These are phyloP conservation scores for Poa pratensis DNA, from an alignment of 176 grass and related monocot genomes.

Conservation along the genomic window DNA sequence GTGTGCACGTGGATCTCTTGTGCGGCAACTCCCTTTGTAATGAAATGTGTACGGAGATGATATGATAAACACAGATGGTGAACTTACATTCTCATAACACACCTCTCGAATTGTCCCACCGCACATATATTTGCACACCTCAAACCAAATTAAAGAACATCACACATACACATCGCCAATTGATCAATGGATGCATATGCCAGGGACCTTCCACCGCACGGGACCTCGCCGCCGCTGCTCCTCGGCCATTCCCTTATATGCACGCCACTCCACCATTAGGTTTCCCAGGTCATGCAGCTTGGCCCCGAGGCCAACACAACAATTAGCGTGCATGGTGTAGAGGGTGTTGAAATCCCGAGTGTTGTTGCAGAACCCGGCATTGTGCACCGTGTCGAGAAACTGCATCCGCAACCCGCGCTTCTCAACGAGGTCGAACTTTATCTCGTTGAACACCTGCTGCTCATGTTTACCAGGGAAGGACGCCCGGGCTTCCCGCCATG, in stretches of 20 bases:
- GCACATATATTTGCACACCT: not conserved
- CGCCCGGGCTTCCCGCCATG: constrained; percentile 53
- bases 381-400: constrained; percentile 70
- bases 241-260: constrained; percentile 43
- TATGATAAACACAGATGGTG: not conserved
- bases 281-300: constrained; percentile 68
- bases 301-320: constrained; percentile 55
- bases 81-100: not conserved
- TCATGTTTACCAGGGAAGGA: constrained; percentile 62
- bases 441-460: constrained; percentile 77
- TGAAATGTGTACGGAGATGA: not conserved
- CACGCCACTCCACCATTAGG: constrained; percentile 60
- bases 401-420: constrained; percentile 57
- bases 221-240: constrained; percentile 26
- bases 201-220: constrained; percentile 70
- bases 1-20: too few relatives aligned
- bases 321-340: constrained; percentile 87
- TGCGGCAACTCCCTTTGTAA: too few relatives aligned
- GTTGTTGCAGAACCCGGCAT: constrained; percentile 73
- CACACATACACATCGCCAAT: too few relatives aligned
- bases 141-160: not conserved
- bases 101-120: not conserved
- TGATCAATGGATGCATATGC: constrained; percentile 74
- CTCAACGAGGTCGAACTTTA: constrained; percentile 53
- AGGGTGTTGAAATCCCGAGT: constrained; percentile 70